Conservation (phyloP, 2,329 filamentous ascomycete species). For the Raffaelea ambrosiae region DNA sequence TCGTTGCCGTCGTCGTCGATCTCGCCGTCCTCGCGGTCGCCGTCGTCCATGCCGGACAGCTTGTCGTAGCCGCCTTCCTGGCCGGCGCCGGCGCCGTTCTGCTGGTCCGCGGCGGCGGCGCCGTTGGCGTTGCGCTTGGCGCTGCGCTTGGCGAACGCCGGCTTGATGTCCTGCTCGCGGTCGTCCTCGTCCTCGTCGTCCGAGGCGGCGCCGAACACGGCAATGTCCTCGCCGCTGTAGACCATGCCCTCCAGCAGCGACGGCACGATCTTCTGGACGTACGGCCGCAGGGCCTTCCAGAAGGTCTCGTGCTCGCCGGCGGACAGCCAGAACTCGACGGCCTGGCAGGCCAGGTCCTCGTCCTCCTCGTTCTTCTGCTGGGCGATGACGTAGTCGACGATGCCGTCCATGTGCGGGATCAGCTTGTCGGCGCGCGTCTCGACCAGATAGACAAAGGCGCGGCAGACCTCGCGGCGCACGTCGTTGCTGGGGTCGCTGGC, state of each 20-base stretch:
- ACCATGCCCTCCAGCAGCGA: slow-evolving; percentile 92
- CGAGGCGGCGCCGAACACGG: slow-evolving; percentile 71
- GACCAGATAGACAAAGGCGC: slow-evolving; percentile 84
- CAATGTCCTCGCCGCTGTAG: slow-evolving; percentile 89
- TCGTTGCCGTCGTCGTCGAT: slow-evolving; percentile 70
- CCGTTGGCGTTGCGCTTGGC: slow-evolving; percentile 49
- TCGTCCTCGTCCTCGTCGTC: slow-evolving; percentile 92
- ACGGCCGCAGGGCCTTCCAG: slow-evolving; percentile 66
- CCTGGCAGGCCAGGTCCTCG: slow-evolving; percentile 84
- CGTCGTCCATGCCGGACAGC: slow-evolving; percentile 48
- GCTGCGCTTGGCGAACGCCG: slow-evolving; percentile 71
- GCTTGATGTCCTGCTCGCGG: slow-evolving; percentile 82
- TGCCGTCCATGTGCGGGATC: slow-evolving; percentile 72
- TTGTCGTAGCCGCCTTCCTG: slow-evolving; percentile 32
- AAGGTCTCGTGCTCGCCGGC: slow-evolving; percentile 80
- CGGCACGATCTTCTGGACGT: slow-evolving; percentile 77
- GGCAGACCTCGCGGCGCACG: slow-evolving; percentile 86
- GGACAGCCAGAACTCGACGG: slow-evolving; percentile 95
- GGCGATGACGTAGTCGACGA: slow-evolving; percentile 87
- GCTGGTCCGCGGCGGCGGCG: too few species aligned
- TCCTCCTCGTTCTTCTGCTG: slow-evolving; percentile 84
- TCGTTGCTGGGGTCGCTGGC: slow-evolving; percentile 69
- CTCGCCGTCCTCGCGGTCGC: slow-evolving; percentile 77
- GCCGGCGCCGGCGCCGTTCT: not conserved
- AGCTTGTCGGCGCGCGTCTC: slow-evolving; percentile 88